Evolutionary conservation across 2,329 filamentous ascomycete genomes (phyloP).

Genomic region (Knoxdaviesia proteae): DNA sequence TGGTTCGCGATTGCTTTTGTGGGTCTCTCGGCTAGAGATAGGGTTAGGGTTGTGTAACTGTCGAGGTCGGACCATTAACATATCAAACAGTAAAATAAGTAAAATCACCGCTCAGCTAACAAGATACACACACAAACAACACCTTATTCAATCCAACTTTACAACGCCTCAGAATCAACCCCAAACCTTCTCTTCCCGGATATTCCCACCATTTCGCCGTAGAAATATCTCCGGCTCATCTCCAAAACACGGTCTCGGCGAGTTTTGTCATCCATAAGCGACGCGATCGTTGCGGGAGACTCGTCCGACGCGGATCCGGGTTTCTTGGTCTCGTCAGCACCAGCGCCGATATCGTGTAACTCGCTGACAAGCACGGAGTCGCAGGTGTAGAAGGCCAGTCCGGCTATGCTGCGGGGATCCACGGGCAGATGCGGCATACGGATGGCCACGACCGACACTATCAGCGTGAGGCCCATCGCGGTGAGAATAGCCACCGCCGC

Average conservation of each 20-base stretch:
- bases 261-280: too few relatives aligned
- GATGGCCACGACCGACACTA: constrained; percentile 1
- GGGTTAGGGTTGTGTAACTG: too few relatives aligned
- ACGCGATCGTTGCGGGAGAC: too few relatives aligned
- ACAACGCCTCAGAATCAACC: not conserved
- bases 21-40: too few relatives aligned
- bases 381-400: constrained; percentile 2
- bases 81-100: too few relatives aligned
- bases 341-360: not conserved
- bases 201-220: constrained; percentile 1
- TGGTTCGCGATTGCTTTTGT: too few relatives aligned
- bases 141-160: too few relatives aligned
- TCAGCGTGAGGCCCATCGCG: constrained; percentile 3
- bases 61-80: too few relatives aligned
- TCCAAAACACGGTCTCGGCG: not conserved
- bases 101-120: too few relatives aligned
- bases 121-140: too few relatives aligned
- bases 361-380: constrained; percentile 2
- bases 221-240: not conserved
- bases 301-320: too few relatives aligned
- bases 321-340: too few relatives aligned
- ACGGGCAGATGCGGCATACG: constrained; percentile 3
- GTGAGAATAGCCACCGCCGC: constrained; percentile 2
- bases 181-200: constrained; percentile 1
- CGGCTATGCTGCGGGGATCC: constrained; percentile 4